Conservation (phyloP, 306 rosid genomes). For the apple (Malus domestica) region DNA sequence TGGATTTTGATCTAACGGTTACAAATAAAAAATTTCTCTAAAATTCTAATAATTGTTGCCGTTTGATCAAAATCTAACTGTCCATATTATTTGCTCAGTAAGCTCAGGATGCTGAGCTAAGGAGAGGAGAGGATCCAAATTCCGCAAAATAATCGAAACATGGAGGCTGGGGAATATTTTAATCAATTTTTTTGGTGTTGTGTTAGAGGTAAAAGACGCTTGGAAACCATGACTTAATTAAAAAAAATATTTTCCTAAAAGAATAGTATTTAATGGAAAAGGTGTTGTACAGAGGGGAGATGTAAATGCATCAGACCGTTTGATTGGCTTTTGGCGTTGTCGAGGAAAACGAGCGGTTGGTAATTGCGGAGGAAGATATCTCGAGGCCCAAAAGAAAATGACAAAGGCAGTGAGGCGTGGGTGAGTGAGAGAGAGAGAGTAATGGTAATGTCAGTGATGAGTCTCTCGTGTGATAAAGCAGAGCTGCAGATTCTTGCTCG, state of each 20-base stretch:
- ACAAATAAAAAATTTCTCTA: rapidly evolving
- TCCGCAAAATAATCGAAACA: not conserved
- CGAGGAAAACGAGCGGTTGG: constrained; percentile 2
- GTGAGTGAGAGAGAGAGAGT: not conserved
- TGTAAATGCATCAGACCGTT: constrained; percentile 4
- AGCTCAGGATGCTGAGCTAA: no score
- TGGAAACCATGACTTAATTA: not conserved
- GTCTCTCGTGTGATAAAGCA: constrained; percentile 1
- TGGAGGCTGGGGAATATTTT: constrained; percentile 19
- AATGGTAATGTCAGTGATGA: not conserved
- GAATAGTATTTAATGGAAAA: not conserved
- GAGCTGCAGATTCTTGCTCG: not conserved
- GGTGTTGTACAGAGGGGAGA: not conserved
- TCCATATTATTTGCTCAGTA: no score
- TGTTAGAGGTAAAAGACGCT: constrained; percentile 15
- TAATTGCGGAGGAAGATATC: not conserved
- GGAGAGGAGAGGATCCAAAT: no score
- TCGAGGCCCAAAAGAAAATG: not conserved
- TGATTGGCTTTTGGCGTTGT: constrained; percentile 15
- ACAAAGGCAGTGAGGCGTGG: not conserved
- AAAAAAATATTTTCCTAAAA: not conserved
- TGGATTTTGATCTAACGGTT: no score
- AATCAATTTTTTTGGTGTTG: constrained; percentile 9
- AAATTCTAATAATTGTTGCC: rapidly evolving
- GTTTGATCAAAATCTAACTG: no score